Percentiles rank a stretch among this genome's conserved stretches.
Evolutionary conservation across 805 yeast species (phyloP).

Genomic region (Wickerhamomyces subpelliculosus): DNA sequence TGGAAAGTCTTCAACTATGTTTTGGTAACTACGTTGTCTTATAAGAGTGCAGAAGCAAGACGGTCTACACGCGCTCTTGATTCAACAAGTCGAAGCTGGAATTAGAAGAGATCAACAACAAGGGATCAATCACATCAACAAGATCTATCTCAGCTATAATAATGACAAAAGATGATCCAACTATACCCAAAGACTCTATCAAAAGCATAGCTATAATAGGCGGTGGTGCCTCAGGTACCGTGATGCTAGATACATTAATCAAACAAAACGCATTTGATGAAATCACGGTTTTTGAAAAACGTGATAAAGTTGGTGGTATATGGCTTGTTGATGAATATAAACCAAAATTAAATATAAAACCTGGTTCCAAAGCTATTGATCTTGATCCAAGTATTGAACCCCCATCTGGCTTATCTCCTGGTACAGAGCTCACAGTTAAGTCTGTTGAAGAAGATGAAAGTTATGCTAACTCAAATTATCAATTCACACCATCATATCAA

Average conservation of each 20-base stretch:
- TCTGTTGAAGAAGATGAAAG: not conserved
- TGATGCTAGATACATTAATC: conserved; percentile 27
- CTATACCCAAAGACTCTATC: too few relatives aligned
- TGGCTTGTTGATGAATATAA: not conserved
- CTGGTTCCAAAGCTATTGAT: not conserved
- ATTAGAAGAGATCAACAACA: too few relatives aligned
- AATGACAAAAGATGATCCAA: too few relatives aligned
- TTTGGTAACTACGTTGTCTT: too few relatives aligned
- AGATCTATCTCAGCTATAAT: too few relatives aligned
- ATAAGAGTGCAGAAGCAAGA: too few relatives aligned
- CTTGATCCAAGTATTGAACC: conserved; percentile 14
- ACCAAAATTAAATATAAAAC: too few relatives aligned
- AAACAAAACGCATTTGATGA: conserved; percentile 23
- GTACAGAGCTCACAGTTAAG: too few relatives aligned
- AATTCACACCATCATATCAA: not conserved
- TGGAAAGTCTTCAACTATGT: too few relatives aligned
- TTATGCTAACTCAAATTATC: not conserved
- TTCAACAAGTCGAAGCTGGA: too few relatives aligned
- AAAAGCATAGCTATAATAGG: conserved; percentile 21
- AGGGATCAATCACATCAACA: too few relatives aligned
- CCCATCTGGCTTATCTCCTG: not conserved
- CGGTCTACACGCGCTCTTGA: too few relatives aligned
- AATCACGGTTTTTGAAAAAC: conserved; percentile 24
- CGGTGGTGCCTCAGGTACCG: conserved; percentile 37
- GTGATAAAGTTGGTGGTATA: not conserved